Evolutionary conservation across 352 stramenopile species (phyloP).

Genomic region (Phytopythium helicoides): DNA sequence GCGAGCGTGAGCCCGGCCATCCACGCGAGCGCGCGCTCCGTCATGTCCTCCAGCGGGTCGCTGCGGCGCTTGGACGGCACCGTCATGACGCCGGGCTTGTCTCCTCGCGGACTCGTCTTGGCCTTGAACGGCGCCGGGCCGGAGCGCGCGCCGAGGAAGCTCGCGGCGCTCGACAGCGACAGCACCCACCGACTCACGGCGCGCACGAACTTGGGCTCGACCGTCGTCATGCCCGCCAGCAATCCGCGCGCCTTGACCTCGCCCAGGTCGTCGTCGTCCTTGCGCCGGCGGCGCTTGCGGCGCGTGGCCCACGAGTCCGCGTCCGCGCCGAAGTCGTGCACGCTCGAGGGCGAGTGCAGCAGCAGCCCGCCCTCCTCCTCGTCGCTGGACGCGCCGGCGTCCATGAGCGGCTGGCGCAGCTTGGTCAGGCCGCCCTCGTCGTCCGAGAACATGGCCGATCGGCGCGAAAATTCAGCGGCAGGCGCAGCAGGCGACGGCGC

Average conservation of each 20-base stretch:
- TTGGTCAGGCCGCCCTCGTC: conserved; percentile 26
- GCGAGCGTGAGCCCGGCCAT: conserved; percentile 29
- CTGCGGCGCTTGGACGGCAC: conserved; percentile 15
- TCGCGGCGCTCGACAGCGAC: conserved; percentile 22
- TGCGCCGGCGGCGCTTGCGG: conserved; percentile 28
- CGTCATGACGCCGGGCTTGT: conserved; percentile 19
- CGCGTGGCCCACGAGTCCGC: conserved; percentile 14
- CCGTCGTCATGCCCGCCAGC: conserved; percentile 15
- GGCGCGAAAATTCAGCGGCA: too few species aligned
- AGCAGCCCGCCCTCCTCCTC: conserved; percentile 19
- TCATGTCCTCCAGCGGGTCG: conserved; percentile 24
- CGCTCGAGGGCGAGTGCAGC: conserved; percentile 9
- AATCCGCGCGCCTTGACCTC: conserved; percentile 15
- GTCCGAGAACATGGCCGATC: conserved; percentile 22
- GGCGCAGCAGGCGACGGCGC: neutral
- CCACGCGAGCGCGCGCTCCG: conserved; percentile 31
- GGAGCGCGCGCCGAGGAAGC: conserved; percentile 9
- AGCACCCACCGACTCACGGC: conserved; percentile 22
- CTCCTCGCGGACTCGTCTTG: conserved; percentile 12
- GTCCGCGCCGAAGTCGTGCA: conserved; percentile 10
- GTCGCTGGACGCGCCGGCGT: conserved; percentile 13
- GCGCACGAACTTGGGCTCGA: conserved; percentile 29
- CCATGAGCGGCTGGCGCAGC: conserved; percentile 32
- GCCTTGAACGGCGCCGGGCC: neutral
- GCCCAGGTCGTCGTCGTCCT: conserved; percentile 41